Base-by-base conservation (phyloP, 805 yeast genomes). In the Metschnikowia reukaufii region DNA sequence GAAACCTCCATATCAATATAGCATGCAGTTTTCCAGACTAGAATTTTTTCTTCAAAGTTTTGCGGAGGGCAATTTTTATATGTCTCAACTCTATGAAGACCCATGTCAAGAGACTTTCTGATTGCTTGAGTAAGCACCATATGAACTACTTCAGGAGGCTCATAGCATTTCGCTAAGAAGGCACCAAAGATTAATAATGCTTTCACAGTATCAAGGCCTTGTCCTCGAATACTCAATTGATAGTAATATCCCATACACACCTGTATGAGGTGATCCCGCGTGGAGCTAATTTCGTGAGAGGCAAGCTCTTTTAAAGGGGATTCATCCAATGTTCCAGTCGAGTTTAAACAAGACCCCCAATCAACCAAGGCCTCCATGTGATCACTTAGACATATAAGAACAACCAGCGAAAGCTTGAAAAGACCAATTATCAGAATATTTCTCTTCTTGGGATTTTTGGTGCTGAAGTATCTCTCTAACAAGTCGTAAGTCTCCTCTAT, bases 41-140 rank as follows among this genome's bases (percentile, higher is more conserved):
- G 52, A 17, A 76, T 59, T 34, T 79, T 67, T 4, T 61, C 58
- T 7, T 46, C 46, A 52, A 2, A 64, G 33, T 78, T 82, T 4
- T 59, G 62, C 0, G 56, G 52, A 0, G 67, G 17, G 17, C 77
- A 47, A 0, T 71, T 68, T 4, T 43, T 43, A 46, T 73, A 71
- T 1, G 74, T 57, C 42, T 79, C 84, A 4, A 62, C 62, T 44
- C 81, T 64, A 54, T 83, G 79, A 3, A 85, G 64, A 0, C 87
- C 87, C 56, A 81, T 56, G 29, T 78, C 82, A 34, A 73, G 76
- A 0, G 84, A 84, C 50, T 72, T 73, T 49, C 83, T 64, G 7
- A 78, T 67, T 3, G 81, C 78, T 1, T 74, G 68, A 2, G 78
- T 58, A 4, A 72, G 57, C 10, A 80, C 51, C 45, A 70, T 62